These are phyloP conservation scores for Trichophyton simii DNA, from an alignment of 2,329 filamentous ascomycete genomes.

Conservation along the genomic window DNA sequence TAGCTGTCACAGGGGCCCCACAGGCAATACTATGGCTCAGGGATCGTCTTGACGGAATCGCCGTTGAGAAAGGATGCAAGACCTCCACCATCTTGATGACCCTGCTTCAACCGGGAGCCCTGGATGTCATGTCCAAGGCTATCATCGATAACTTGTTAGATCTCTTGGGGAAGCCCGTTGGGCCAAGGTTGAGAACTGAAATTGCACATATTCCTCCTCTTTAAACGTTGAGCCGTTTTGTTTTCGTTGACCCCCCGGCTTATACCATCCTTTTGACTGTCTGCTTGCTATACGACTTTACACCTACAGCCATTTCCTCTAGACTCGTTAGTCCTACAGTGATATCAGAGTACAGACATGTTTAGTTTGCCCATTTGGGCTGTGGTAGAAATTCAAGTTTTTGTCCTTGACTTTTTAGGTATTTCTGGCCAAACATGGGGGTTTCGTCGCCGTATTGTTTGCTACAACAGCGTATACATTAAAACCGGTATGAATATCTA, in stretches of 20 bases:
- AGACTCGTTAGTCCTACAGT: not conserved
- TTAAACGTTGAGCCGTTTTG: not conserved
- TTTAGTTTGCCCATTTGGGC: not conserved
- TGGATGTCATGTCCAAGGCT: constrained; percentile 6
- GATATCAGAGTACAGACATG: not conserved
- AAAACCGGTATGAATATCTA: not conserved
- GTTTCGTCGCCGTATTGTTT: not conserved
- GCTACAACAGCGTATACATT: not conserved
- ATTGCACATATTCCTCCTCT: not conserved
- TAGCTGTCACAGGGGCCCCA: constrained; percentile 23
- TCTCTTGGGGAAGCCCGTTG: constrained; percentile 10
- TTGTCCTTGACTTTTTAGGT: not conserved
- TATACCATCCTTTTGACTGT: not conserved
- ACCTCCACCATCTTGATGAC: constrained; percentile 5
- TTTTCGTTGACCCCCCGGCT: not conserved
- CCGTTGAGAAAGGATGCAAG: constrained; percentile 3
- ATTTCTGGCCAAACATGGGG: not conserved
- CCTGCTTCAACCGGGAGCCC: constrained; percentile 6
- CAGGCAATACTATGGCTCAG: constrained; percentile 23
- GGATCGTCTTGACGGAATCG: constrained; percentile 15
- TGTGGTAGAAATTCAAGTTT: too few relatives aligned
- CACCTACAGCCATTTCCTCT: not conserved
- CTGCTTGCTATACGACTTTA: not conserved
- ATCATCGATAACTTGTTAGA: constrained; percentile 7
- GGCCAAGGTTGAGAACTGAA: not conserved